Evolutionary conservation across 352 stramenopile genomes (phyloP).

Genomic region (Poterioochromonas sp.): DNA sequence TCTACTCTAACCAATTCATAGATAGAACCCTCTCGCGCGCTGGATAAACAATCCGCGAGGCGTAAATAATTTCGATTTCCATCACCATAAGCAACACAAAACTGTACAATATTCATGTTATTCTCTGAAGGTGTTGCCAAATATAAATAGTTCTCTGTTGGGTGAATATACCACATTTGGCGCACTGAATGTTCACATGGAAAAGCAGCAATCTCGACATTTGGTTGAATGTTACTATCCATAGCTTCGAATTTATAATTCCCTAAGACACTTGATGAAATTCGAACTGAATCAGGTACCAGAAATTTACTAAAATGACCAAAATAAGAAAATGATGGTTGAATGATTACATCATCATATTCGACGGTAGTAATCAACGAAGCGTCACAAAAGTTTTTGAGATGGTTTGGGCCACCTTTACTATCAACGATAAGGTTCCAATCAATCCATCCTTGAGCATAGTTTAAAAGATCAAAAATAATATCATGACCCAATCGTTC

Average conservation of each 20-base stretch:
- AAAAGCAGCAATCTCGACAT: constrained; percentile 6
- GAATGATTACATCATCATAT: constrained; percentile 59
- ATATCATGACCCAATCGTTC: constrained; percentile 71
- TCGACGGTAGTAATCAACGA: constrained; percentile 58
- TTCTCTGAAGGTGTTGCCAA: no score
- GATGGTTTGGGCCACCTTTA: constrained; percentile 64
- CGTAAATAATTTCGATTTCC: constrained; percentile 18
- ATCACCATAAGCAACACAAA: constrained; percentile 9
- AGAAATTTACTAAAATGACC: constrained; percentile 77
- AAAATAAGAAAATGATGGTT: constrained; percentile 80
- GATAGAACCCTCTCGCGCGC: no score
- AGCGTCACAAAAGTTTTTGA: constrained; percentile 57
- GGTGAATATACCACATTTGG: constrained; percentile 21
- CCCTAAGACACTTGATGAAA: constrained; percentile 34
- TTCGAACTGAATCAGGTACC: constrained; percentile 56
- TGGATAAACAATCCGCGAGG: neutral
- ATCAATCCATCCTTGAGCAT: constrained; percentile 62
- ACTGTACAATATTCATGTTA: no score
- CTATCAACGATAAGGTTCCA: constrained; percentile 72
- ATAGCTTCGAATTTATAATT: neutral
- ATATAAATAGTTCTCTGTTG: no score
- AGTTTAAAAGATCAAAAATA: constrained; percentile 66
- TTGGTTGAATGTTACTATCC: constrained; percentile 11
- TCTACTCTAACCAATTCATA: no score
- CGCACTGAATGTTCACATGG: constrained; percentile 25